Evolutionary conservation across 2,329 filamentous ascomycete genomes (phyloP), one percentile per base, ranked within the genome.

Genomic region (Dactylonectria estremocensis): DNA sequence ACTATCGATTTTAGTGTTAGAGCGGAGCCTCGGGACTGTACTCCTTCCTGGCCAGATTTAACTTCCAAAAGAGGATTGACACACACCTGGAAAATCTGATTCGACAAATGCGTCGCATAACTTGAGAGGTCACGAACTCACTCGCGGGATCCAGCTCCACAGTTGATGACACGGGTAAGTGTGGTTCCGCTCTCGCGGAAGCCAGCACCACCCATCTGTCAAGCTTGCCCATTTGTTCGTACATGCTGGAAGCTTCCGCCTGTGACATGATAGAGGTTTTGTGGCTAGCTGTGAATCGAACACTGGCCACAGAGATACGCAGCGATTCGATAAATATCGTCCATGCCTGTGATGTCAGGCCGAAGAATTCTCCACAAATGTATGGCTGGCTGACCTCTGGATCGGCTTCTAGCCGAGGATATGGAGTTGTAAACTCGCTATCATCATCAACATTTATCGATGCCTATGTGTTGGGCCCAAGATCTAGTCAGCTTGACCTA

Each of bases 71-170:
- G 37, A 20, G n/a, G 43, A 46, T 20, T 20, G 43, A 18, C 20
- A 46, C 43, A 46, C 43, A 46, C 43, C 43, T 46, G 7, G 43
- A 46, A 46, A 18, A 46, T 46, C 43, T 46, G 43, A 46, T 46
- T 20, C 43, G 43, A 20, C n/a, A 46, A 46, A 46, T 18, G n/a
- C 43, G n/a, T 46, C 43, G 43, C 43, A 46, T 46, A 10, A 20
- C 43, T 20, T 46, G 43, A 20, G 43, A 16, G n/a, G 43, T 46
- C 7, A 46, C 18, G n/a, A 46, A 18, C 43, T 46, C 43, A 20
- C n/a, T 20, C 11, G 43, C 43, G 7, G 43, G 43, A 46, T 46
- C 43, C n/a, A 20, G 43, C 16, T 46, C 16, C 10, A n/a, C n/a
- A 11, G 43, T 46, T 18, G 43, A 46, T 46, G n/a, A 20, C 43